Evolutionary conservation across 441 rosid genomes (phyloP).

Genomic region (Caryocar brasiliense): DNA sequence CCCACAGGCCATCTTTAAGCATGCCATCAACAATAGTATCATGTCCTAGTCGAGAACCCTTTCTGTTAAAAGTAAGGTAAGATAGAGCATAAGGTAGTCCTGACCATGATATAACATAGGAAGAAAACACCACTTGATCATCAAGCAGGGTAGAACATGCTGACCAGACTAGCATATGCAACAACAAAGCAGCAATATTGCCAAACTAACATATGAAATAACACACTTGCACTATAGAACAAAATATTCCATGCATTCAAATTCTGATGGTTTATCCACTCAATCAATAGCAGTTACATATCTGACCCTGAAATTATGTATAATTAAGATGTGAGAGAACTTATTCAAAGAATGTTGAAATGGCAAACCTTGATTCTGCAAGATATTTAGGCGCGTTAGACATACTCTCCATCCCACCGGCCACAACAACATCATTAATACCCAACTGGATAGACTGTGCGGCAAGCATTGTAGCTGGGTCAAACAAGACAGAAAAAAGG

Average conservation of each 20-base stretch:
- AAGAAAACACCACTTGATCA: background rate
- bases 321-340: background rate
- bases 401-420: slow-evolving; percentile 98
- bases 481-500: background rate
- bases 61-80: slow-evolving; percentile 35
- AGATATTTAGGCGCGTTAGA: slow-evolving; percentile 87
- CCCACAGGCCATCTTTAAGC: slow-evolving; percentile 96
- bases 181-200: background rate
- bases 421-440: slow-evolving; percentile 64
- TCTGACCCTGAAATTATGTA: background rate
- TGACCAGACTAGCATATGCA: background rate
- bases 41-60: slow-evolving; percentile 76
- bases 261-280: too few species aligned
- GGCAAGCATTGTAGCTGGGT: slow-evolving; percentile 74
- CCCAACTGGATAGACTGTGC: slow-evolving; percentile 71
- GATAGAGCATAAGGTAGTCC: background rate
- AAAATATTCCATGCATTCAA: too few species aligned
- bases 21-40: slow-evolving; percentile 77
- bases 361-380: slow-evolving; percentile 53
- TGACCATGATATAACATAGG: background rate
- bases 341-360: background rate
- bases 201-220: background rate
- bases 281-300: too few species aligned
- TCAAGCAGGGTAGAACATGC: background rate
- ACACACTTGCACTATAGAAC: too few species aligned